These are phyloP conservation scores for Cymbopogon flexuosus DNA, from an alignment of 202 grass and related monocot genomes.

Conservation along the genomic window DNA sequence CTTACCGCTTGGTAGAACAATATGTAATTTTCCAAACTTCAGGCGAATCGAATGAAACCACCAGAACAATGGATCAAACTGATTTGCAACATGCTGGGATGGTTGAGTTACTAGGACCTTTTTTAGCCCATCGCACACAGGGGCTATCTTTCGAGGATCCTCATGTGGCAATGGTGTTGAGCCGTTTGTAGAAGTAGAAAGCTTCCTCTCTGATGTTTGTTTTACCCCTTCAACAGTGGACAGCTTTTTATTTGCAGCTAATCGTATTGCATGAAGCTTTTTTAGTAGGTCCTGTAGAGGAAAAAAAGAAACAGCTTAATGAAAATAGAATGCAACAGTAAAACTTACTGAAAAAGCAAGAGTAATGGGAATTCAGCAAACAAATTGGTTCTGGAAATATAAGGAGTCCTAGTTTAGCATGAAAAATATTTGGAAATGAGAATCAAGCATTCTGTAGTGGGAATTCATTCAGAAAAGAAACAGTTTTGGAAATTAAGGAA, in stretches of 20 bases:
- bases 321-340: background rate
- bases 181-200: background rate
- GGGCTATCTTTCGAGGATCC: conserved; percentile 16
- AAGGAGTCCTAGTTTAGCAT: background rate
- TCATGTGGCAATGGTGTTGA: conserved; percentile 5
- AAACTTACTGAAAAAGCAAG: background rate
- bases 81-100: conserved; percentile 33
- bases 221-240: conserved; percentile 10
- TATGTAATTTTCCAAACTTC: conserved; percentile 63
- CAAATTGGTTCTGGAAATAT: background rate
- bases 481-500: background rate
- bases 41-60: conserved; percentile 71
- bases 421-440: background rate
- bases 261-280: conserved; percentile 29
- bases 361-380: background rate
- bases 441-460: background rate
- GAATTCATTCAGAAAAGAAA: background rate
- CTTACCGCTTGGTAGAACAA: conserved; percentile 62
- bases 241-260: conserved; percentile 23
- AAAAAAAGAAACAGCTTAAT: conserved; percentile 3
- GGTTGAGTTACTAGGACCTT: conserved; percentile 32
- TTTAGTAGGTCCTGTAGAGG: conserved; percentile 22
- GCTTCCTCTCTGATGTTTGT: conserved; percentile 25
- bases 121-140: conserved; percentile 19
- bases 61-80: conserved; percentile 52